These are phyloP conservation scores for Lepidium sativum DNA, from an alignment of 345 rosid genomes.

Conservation along the genomic window DNA sequence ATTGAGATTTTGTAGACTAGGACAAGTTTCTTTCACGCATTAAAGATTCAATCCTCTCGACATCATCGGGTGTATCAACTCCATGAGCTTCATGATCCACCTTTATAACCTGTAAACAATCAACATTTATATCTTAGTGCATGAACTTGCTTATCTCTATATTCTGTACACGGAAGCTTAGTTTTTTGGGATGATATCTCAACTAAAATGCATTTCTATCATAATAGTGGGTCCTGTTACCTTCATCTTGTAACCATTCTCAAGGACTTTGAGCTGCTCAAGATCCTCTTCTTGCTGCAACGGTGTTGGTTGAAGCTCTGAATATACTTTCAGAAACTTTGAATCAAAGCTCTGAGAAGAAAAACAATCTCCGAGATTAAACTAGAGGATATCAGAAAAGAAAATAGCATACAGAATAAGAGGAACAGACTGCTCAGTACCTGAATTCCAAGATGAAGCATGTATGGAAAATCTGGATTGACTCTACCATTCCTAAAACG, in stretches of 20 bases:
- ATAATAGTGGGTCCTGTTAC: constrained; percentile 16
- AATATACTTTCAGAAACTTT: constrained; percentile 70
- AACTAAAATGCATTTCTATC: not conserved
- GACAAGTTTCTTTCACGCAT: constrained; percentile 67
- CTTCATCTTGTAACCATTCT: constrained; percentile 98
- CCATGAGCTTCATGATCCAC: constrained; percentile 94
- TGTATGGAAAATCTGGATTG: constrained; percentile 70
- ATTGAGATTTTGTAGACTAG: constrained; percentile 16
- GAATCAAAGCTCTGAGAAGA: constrained; percentile 82
- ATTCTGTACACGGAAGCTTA: not conserved
- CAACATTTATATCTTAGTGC: not conserved
- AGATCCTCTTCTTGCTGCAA: constrained; percentile 93
- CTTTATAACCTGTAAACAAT: constrained; percentile 64
- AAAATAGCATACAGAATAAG: not conserved
- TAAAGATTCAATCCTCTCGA: constrained; percentile 68
- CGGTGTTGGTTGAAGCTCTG: constrained; percentile 77
- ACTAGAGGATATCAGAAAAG: not conserved
- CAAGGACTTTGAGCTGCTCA: constrained; percentile 96
- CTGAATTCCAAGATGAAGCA: constrained; percentile 99
- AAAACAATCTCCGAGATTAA: not conserved
- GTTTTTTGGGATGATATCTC: not conserved
- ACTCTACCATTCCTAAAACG: constrained; percentile 65
- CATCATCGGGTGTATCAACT: constrained; percentile 75
- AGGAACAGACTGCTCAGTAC: constrained; percentile 27
- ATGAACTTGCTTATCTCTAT: not conserved